phyloP scores from a whole-genome alignment of 352 stramenopile species.

The Blastocystis sp. region DNA sequence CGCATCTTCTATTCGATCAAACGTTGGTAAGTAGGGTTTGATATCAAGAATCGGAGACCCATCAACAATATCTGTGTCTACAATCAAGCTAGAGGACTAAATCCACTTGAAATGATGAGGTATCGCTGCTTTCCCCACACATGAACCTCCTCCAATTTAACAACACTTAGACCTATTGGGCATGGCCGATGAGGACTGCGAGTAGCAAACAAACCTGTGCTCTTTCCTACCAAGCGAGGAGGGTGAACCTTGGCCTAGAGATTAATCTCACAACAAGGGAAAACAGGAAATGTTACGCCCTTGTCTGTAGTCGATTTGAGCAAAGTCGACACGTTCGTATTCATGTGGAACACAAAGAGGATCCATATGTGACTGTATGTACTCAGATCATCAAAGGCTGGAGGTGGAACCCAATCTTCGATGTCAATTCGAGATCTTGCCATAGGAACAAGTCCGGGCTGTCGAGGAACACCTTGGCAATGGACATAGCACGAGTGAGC shows the following conservation, averaged over 20 bases:
- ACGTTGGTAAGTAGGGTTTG: slow-evolving; percentile 74
- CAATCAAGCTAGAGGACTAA: slow-evolving; percentile 67
- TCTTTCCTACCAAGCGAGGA: slow-evolving; percentile 71
- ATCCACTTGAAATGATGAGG: slow-evolving; percentile 31
- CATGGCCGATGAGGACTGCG: slow-evolving; percentile 77
- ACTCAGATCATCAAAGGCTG: slow-evolving; percentile 73
- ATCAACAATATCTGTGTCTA: slow-evolving; percentile 77
- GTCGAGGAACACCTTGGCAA: slow-evolving; percentile 75
- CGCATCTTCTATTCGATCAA: slow-evolving; percentile 60
- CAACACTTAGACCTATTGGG: slow-evolving; percentile 71
- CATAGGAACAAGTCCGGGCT: slow-evolving; percentile 72
- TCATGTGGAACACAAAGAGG: slow-evolving; percentile 82
- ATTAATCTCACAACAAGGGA: not conserved
- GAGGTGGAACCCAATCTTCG: slow-evolving; percentile 71
- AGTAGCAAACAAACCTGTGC: slow-evolving; percentile 78
- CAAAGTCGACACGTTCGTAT: slow-evolving; percentile 75
- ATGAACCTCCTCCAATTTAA: slow-evolving; percentile 75
- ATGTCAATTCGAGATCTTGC: slow-evolving; percentile 73
- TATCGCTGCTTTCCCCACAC: slow-evolving; percentile 63
- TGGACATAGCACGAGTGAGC: slow-evolving; percentile 78
- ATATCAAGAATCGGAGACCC: slow-evolving; percentile 79
- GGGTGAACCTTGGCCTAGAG: slow-evolving; percentile 59
- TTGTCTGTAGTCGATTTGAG: slow-evolving; percentile 39
- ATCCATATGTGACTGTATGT: slow-evolving; percentile 81
- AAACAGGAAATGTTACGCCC: slow-evolving; percentile 48